Conservation (phyloP, 148 eudicot species). For the Vaccinium darrowii region DNA sequence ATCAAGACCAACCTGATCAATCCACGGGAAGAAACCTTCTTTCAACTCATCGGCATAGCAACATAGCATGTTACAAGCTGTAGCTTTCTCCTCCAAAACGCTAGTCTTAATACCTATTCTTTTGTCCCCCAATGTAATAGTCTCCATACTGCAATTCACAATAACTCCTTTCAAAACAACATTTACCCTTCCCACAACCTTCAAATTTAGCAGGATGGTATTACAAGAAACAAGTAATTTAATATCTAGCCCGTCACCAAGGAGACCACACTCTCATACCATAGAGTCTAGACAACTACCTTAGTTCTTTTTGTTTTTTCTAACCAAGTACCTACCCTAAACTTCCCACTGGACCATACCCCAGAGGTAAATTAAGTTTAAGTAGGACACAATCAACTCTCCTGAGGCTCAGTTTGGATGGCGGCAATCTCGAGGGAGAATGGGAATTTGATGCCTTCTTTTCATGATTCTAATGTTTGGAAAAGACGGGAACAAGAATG, state of each 20-base stretch:
- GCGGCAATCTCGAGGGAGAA: too few relatives aligned
- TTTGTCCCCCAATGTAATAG: conserved; percentile 95
- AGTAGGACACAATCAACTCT: background rate
- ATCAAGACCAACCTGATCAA: conserved; percentile 73
- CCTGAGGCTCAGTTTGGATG: background rate
- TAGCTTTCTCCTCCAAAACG: conserved; percentile 97
- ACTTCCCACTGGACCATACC: background rate
- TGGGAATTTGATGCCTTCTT: too few relatives aligned
- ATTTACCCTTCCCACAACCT: conserved; percentile 4
- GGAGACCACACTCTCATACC: background rate
- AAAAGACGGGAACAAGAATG: too few relatives aligned
- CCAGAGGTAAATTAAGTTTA: background rate
- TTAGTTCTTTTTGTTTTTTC: background rate
- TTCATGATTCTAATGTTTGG: too few relatives aligned
- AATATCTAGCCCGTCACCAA: background rate
- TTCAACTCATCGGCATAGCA: conserved; percentile 98
- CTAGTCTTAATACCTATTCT: conserved; percentile 98
- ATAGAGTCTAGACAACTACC: background rate
- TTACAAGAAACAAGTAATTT: background rate
- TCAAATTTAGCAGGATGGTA: background rate
- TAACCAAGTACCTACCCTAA: background rate
- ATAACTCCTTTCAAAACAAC: background rate
- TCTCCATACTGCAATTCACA: conserved; percentile 82
- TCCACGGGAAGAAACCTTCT: conserved; percentile 99
- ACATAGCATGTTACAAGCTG: conserved; percentile 98